phyloP scores from a whole-genome alignment of 1,139 yeast species.

The Hemisphaericaspora lyxosophila region DNA sequence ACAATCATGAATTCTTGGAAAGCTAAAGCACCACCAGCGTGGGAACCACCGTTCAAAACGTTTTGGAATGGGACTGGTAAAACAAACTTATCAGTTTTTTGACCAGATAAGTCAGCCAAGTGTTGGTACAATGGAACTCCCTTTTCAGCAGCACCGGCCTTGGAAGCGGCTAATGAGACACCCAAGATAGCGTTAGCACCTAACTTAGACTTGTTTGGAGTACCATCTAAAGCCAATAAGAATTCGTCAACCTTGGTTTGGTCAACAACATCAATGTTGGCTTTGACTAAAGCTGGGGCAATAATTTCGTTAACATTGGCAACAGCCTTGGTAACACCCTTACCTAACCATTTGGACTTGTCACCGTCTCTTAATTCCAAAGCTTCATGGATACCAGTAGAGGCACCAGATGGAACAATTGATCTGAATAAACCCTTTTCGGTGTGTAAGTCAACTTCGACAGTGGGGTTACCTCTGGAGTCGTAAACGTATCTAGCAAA shows the following conservation, averaged over 20 bases:
- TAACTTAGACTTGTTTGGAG: slow-evolving; percentile 88
- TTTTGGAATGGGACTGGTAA: slow-evolving; percentile 97
- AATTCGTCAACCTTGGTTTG: slow-evolving; percentile 80
- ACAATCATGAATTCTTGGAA: slow-evolving; percentile 99
- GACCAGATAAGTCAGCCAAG: slow-evolving; percentile 69
- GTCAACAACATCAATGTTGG: slow-evolving; percentile 71
- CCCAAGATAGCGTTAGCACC: slow-evolving; percentile 97
- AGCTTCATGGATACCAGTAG: slow-evolving; percentile 95
- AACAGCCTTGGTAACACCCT: slow-evolving; percentile 92
- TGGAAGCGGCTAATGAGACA: slow-evolving; percentile 89
- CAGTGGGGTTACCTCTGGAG: slow-evolving; percentile 98
- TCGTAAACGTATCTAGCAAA: slow-evolving; percentile 94
- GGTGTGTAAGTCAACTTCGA: slow-evolving; percentile 89
- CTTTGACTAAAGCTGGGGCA: slow-evolving; percentile 83
- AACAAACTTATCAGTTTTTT: slow-evolving; percentile 64
- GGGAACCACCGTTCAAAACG: slow-evolving; percentile 98
- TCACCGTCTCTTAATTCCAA: slow-evolving; percentile 94
- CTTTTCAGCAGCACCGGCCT: slow-evolving; percentile 94
- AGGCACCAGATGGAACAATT: slow-evolving; percentile 96
- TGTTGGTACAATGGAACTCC: slow-evolving; percentile 83
- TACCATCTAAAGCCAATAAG: slow-evolving; percentile 79
- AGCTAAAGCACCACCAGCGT: slow-evolving; percentile 98
- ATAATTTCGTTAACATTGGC: slow-evolving; percentile 84
- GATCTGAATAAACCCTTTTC: slow-evolving; percentile 86
- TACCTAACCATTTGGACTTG: slow-evolving; percentile 91